Evolutionary conservation across 805 yeast species (phyloP).

Genomic region (Myxozyma neglecta): DNA sequence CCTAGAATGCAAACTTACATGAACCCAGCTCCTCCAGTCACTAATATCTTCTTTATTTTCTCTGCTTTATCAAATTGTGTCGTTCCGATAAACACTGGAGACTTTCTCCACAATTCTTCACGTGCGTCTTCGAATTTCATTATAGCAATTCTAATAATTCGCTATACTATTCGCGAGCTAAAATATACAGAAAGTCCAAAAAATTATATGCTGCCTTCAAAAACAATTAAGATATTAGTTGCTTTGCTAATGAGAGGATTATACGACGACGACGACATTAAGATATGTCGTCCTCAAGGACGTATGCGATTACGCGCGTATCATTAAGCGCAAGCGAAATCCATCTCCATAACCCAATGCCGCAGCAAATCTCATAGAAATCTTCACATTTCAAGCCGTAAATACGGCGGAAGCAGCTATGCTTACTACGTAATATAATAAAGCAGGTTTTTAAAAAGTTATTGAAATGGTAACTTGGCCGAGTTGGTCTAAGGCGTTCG

Average conservation of each 20-base stretch:
- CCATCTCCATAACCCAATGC: background rate
- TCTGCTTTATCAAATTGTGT: slow-evolving; percentile 15
- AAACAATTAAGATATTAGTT: background rate
- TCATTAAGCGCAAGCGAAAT: slow-evolving; percentile 3
- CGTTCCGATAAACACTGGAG: slow-evolving; percentile 23
- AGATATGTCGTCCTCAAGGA: no score
- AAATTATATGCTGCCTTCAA: no score
- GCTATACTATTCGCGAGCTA: no score
- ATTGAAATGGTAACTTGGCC: slow-evolving; percentile 28
- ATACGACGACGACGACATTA: background rate
- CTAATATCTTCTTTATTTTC: slow-evolving; percentile 38
- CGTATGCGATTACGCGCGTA: background rate
- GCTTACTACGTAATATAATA: background rate
- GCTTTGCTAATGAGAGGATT: background rate
- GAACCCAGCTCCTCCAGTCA: slow-evolving; percentile 62
- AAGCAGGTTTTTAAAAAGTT: background rate
- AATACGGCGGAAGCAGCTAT: no score
- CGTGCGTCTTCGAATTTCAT: no score
- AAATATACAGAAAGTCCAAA: no score
- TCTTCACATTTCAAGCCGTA: no score
- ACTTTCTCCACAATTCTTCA: slow-evolving; percentile 13
- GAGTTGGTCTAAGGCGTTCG: slow-evolving; percentile 34
- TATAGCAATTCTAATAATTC: no score
- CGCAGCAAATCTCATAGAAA: no score
- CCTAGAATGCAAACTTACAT: slow-evolving; percentile 38